These are phyloP conservation scores for Metschnikowia koreensis DNA, from an alignment of 805 yeast genomes.

Conservation along the genomic window DNA sequence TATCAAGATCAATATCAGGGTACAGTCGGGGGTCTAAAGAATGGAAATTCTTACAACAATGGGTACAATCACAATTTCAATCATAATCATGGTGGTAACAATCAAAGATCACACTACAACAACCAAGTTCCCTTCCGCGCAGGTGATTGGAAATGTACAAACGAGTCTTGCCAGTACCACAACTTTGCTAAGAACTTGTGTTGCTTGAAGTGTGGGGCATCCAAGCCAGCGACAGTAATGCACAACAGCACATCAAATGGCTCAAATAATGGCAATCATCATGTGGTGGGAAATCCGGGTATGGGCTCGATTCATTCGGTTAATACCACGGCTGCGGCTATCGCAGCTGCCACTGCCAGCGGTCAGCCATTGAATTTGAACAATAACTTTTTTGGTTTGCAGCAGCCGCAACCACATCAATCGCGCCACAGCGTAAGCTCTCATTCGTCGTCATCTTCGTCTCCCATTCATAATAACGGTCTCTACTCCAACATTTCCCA, in stretches of 20 bases:
- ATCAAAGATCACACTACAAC: conserved; percentile 23
- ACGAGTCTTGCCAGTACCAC: conserved; percentile 78
- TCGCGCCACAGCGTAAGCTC: conserved; percentile 9
- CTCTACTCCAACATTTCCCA: conserved; percentile 19
- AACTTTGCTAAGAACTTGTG: conserved; percentile 88
- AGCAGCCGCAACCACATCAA: conserved; percentile 35
- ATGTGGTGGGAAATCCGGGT: background rate
- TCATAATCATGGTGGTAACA: conserved; percentile 17
- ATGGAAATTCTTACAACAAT: conserved; percentile 14
- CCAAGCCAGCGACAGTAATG: conserved; percentile 43
- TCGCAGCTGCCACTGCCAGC: conserved; percentile 48
- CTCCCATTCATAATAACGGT: conserved; percentile 14
- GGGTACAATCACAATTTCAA: conserved; percentile 16
- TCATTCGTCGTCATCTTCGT: conserved; percentile 9
- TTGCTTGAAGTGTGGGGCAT: conserved; percentile 86
- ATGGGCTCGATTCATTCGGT: conserved; percentile 29
- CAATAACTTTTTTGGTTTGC: conserved; percentile 30
- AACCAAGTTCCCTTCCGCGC: conserved; percentile 88
- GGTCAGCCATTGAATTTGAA: conserved; percentile 44
- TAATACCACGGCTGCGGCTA: conserved; percentile 45
- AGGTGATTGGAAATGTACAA: conserved; percentile 92
- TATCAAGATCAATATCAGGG: conserved; percentile 15
- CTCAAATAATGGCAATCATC: conserved; percentile 3
- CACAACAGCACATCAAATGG: conserved; percentile 1
- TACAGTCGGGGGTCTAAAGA: conserved; percentile 11